Evolutionary conservation across 2,329 filamentous ascomycete species (phyloP).

Genomic region (Nigrograna mackinnonii): DNA sequence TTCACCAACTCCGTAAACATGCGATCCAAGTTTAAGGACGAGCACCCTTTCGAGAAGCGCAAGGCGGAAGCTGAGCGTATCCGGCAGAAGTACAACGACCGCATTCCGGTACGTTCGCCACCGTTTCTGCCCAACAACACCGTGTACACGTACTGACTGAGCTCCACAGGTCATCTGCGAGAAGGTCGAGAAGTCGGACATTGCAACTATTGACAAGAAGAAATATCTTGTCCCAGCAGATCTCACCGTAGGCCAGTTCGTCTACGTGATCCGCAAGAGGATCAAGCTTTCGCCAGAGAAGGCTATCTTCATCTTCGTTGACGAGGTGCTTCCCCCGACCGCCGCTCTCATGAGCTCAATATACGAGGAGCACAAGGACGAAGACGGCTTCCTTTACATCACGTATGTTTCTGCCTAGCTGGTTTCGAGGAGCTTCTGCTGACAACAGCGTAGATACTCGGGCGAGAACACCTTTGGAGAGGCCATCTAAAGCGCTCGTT

Average conservation of each 20-base stretch:
- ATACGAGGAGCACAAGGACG: constrained; percentile 97
- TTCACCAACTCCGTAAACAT: constrained; percentile 55
- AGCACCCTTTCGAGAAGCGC: constrained; percentile 99
- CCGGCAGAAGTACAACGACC: constrained; percentile 97
- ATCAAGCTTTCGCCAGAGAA: constrained; percentile 99
- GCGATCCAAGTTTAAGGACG: constrained; percentile 99
- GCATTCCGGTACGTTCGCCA: constrained; percentile 83
- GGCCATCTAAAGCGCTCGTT: constrained; percentile 35
- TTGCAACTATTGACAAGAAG: constrained; percentile 99
- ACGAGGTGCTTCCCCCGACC: constrained; percentile 94
- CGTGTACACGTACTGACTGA: too few species aligned
- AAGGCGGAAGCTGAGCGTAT: constrained; percentile 99
- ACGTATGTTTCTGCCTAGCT: constrained; percentile 63
- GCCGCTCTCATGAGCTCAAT: constrained; percentile 99
- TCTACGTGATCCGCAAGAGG: constrained; percentile 99
- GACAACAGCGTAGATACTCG: constrained; percentile 67
- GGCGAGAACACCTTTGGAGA: constrained; percentile 98
- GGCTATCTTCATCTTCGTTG: constrained; percentile 99
- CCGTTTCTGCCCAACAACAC: constrained; percentile 4
- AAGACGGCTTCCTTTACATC: constrained; percentile 94
- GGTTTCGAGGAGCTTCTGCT: constrained; percentile 12
- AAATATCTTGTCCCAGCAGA: constrained; percentile 98
- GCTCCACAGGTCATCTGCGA: constrained; percentile 90
- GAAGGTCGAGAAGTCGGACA: constrained; percentile 99
- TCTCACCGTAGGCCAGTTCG: constrained; percentile 97